These are phyloP conservation scores for Neoboletus subvelutipes DNA, from an alignment of 768 basidiomycete genomes.

Conservation along the genomic window DNA sequence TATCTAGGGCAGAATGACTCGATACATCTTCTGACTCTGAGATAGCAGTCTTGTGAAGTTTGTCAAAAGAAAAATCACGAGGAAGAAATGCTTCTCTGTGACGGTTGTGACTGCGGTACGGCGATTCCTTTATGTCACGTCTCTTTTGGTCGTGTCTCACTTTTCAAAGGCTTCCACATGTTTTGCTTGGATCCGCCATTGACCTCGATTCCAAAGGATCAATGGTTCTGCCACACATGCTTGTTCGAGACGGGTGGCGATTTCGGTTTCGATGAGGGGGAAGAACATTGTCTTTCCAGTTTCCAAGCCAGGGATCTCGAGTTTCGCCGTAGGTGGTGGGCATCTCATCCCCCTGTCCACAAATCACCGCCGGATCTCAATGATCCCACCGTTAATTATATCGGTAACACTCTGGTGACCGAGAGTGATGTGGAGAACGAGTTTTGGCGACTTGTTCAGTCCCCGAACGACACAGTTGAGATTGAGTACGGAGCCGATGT, in stretches of 20 bases:
- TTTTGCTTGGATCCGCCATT: constrained; percentile 95
- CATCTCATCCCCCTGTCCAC: constrained; percentile 61
- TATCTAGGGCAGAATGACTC: constrained; percentile 16
- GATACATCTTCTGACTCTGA: constrained; percentile 23
- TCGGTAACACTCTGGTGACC: constrained; percentile 65
- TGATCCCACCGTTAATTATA: constrained; percentile 52
- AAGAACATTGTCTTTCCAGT: constrained; percentile 88
- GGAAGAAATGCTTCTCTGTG: constrained; percentile 89
- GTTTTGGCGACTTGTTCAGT: constrained; percentile 96
- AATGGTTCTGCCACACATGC: constrained; percentile 96
- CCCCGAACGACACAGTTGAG: constrained; percentile 87
- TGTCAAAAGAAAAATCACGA: constrained; percentile 88
- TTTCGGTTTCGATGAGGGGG: constrained; percentile 97
- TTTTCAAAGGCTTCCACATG: constrained; percentile 82
- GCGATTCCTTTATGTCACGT: constrained; percentile 19
- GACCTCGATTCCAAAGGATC: constrained; percentile 79
- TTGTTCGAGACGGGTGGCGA: constrained; percentile 90
- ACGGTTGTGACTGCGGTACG: constrained; percentile 79
- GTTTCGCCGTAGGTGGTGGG: constrained; percentile 89
- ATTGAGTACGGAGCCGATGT: constrained; percentile 99
- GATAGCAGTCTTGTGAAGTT: constrained; percentile 86
- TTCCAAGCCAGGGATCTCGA: constrained; percentile 90
- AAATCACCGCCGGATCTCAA: constrained; percentile 35
- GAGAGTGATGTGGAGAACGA: constrained; percentile 93
- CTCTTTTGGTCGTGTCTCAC: constrained; percentile 14